Evolutionary conservation across 2,329 filamentous ascomycete genomes (phyloP), one percentile per base, ranked within the genome.

Genomic region (Thielaviopsis ethacetica): DNA sequence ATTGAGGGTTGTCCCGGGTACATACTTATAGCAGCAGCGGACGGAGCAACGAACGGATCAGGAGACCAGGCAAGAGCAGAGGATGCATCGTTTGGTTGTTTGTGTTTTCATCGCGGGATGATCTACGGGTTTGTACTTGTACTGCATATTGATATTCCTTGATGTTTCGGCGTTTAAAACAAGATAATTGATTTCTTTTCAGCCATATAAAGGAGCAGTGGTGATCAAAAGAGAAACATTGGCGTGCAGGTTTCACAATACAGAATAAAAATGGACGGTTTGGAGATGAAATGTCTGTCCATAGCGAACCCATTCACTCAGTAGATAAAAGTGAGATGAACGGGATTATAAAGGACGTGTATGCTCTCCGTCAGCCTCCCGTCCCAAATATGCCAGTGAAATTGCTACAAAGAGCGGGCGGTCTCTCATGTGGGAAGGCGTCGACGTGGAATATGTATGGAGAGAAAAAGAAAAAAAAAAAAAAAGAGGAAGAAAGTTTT

Each of bases 251-350:
- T n/a, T 34, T 13, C n/a, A 22, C 19, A 15, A 38, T 17, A 41
- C 15, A 24, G 21, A 44, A 27, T 13, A 10, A 24, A 27, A 44
- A 27, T 13, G 17, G 41, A 57, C 6, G 54, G 24, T 27, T 10
- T 17, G 54, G 19, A 51, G 47, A 51, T 19, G 53, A 51, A 26
- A 77, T 82, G 77, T 81, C 69, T 73, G 78, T 78, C 70, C 78
- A 78, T 77, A 82, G 79, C 79, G 79, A 82, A 82, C 77, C 79
- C 74, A 72, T 71, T 72, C 73, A 73, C 75, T 73, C 75, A 63
- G 65, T 54, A 53, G 27, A 57, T 19, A 65, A 65, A 66, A 67
- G 66, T 73, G 75, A 71, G 72, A 71, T 72, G 70, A 70, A 71
- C 71, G 72, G 75, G 77, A 82, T 82, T 81, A 79, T 80, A 75